Evolutionary conservation across 2,329 filamentous ascomycete genomes (phyloP).

Genomic region (Aspergillus pseudoterreus): DNA sequence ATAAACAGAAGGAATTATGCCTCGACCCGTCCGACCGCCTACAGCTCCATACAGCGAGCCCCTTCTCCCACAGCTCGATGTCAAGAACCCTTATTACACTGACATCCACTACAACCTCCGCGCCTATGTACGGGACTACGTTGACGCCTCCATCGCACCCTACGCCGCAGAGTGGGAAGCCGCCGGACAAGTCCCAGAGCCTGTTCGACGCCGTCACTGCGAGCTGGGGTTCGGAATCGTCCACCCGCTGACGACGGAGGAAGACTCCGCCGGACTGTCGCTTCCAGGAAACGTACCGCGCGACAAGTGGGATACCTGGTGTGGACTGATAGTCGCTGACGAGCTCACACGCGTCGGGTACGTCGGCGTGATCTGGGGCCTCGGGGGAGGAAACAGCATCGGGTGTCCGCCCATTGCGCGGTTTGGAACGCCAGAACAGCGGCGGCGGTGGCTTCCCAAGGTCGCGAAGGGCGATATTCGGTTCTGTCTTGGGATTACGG

Average conservation of each 20-base stretch:
- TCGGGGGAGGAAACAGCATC: conserved; percentile 60
- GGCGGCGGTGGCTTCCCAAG: conserved; percentile 55
- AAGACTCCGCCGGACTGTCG: conserved; percentile 38
- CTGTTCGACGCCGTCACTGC: conserved; percentile 37
- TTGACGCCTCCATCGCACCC: conserved; percentile 57
- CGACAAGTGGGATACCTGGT: conserved; percentile 55
- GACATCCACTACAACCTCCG: conserved; percentile 58
- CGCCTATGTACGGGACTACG: conserved; percentile 54
- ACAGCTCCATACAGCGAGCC: conserved; percentile 40
- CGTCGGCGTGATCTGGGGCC: conserved; percentile 55
- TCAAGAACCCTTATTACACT: conserved; percentile 56
- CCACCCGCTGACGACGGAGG: conserved; percentile 33
- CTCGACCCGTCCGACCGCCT: conserved; percentile 5
- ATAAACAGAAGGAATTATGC: neutral
- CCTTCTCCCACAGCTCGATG: conserved; percentile 45
- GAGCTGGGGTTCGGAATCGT: conserved; percentile 38
- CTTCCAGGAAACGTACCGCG: conserved; percentile 46
- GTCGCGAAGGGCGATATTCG: conserved; percentile 57
- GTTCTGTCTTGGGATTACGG: conserved; percentile 64
- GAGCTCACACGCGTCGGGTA: conserved; percentile 54
- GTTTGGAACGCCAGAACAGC: conserved; percentile 59
- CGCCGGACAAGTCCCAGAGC: conserved; percentile 49
- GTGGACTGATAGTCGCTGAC: conserved; percentile 53
- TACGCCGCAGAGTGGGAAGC: conserved; percentile 63
- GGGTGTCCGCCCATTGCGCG: conserved; percentile 62